Conservation (phyloP, 345 rosid genomes). For the Eucalyptus lansdowneana region DNA sequence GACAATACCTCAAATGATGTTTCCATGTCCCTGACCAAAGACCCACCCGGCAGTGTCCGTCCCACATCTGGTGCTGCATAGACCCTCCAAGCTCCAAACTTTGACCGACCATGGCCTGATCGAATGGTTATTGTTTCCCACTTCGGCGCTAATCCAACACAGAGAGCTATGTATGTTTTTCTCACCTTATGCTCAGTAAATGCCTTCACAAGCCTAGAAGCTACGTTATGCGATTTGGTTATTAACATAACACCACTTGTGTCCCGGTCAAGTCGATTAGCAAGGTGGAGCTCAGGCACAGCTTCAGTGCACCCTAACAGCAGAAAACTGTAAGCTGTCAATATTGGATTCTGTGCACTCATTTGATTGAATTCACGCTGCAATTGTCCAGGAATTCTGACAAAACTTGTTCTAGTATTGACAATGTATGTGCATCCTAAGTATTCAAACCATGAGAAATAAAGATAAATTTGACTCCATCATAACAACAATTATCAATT, state of each 20-base stretch:
- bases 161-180: slow-evolving; percentile 71
- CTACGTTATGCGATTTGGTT: slow-evolving; percentile 79
- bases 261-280: slow-evolving; percentile 86
- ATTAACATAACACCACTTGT: slow-evolving; percentile 82
- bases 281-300: slow-evolving; percentile 56
- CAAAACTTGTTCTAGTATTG: neutral
- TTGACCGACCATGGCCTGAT: slow-evolving; percentile 95
- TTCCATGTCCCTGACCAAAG: slow-evolving; percentile 73
- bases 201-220: slow-evolving; percentile 77
- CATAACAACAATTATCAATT: neutral
- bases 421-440: neutral
- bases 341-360: neutral
- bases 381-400: neutral
- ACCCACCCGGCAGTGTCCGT: slow-evolving; percentile 69
- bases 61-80: slow-evolving; percentile 76
- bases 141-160: slow-evolving; percentile 50
- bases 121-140: slow-evolving; percentile 51
- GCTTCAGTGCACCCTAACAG: slow-evolving; percentile 11
- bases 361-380: neutral
- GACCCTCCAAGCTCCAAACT: slow-evolving; percentile 87
- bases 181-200: slow-evolving; percentile 62
- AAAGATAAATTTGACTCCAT: neutral
- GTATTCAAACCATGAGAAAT: neutral
- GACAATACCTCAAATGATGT: slow-evolving; percentile 67
- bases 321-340: neutral